phyloP scores from a whole-genome alignment of 306 rosid species.

The Malus fusca region DNA sequence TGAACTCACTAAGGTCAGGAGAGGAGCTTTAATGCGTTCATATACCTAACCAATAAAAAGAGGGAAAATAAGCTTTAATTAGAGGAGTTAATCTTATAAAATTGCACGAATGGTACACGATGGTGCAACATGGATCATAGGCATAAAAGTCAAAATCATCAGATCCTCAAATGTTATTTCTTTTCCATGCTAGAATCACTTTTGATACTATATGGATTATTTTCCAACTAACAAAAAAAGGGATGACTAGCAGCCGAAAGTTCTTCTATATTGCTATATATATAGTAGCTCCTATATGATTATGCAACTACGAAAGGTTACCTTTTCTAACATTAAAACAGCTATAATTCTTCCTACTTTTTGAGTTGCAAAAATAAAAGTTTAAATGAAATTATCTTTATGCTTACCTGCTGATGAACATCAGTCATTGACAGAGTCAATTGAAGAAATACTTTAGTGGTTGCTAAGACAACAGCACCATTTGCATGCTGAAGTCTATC shows the following conservation, averaged over 20 bases:
- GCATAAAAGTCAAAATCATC: neutral
- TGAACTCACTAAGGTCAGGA: conserved; percentile 88
- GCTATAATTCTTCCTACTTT: neutral
- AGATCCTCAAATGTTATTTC: neutral
- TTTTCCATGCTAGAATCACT: neutral
- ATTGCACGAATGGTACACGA: conserved; percentile 7
- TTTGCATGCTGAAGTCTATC: conserved; percentile 99
- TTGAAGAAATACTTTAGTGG: conserved; percentile 84
- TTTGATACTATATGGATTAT: neutral
- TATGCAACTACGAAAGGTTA: neutral
- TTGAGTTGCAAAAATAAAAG: neutral
- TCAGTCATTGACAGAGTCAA: conserved; percentile 96
- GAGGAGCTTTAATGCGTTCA: conserved; percentile 99
- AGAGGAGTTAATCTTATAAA: conserved; percentile 16
- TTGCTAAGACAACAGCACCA: conserved; percentile 98
- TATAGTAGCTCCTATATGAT: neutral
- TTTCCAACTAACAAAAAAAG: neutral
- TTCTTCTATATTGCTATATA: neutral
- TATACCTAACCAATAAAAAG: conserved; percentile 51
- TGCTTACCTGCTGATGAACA: conserved; percentile 93
- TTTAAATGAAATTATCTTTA: neutral
- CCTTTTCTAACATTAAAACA: conserved; percentile 1
- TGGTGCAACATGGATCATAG: conserved; percentile 8
- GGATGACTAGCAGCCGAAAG: conserved; percentile 4
- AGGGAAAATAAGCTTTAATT: conserved; percentile 10